Percentiles rank a stretch among this genome's conserved stretches.
phyloP scores from a whole-genome alignment of 495 filamentous ascomycete species.

The Immersiella caudata region DNA sequence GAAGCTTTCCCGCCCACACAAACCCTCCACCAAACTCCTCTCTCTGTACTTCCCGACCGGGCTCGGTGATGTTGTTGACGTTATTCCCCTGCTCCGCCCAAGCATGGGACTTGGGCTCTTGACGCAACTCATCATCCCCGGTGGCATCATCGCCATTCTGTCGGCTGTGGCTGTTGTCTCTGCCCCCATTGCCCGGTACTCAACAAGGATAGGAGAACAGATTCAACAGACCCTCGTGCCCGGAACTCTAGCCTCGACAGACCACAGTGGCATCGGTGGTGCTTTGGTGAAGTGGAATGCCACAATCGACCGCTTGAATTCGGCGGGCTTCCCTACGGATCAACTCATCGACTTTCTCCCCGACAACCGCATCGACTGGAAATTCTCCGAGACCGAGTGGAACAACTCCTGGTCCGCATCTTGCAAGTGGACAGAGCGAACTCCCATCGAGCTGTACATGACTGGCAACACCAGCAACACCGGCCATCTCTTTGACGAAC shows the following conservation, averaged over 20 bases:
- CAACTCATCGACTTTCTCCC: constrained; percentile 17
- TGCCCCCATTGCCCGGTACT: constrained; percentile 11
- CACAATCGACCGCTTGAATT: constrained; percentile 16
- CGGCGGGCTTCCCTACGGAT: constrained; percentile 8
- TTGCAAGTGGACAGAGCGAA: constrained; percentile 7
- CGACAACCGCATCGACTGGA: constrained; percentile 6
- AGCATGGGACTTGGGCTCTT: constrained; percentile 3
- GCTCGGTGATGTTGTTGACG: constrained; percentile 13
- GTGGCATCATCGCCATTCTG: constrained; percentile 4
- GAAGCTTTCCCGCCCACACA: neutral
- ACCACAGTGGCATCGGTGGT: constrained; percentile 12
- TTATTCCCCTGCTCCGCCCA: constrained; percentile 7
- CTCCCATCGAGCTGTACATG: constrained; percentile 1
- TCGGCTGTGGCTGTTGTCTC: constrained; percentile 11
- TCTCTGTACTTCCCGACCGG: constrained; percentile 3
- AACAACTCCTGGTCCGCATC: constrained; percentile 12
- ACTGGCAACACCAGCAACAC: constrained; percentile 7
- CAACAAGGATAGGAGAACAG: constrained; percentile 1
- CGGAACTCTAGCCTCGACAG: neutral
- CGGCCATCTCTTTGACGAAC: neutral
- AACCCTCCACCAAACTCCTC: constrained; percentile 13
- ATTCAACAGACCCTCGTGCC: neutral
- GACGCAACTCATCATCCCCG: constrained; percentile 9
- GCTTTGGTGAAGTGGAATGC: constrained; percentile 19
- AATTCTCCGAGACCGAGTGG: constrained; percentile 10